Evolutionary conservation across 139 green algal species (phyloP).

Genomic region (Pseudopediastrum boryanum): DNA sequence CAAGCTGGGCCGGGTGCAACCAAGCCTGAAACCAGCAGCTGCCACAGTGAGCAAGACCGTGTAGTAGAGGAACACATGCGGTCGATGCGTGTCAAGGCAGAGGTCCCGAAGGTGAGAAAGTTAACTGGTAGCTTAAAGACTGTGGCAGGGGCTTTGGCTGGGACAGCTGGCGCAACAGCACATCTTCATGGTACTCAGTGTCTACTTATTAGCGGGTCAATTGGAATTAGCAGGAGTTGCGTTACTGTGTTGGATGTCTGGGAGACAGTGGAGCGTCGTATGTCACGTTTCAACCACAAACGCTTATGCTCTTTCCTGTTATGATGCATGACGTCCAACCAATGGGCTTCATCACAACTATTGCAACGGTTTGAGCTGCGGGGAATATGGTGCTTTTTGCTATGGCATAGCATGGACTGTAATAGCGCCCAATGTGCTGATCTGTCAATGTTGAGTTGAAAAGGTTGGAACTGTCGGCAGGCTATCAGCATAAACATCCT

Average conservation of each 20-base stretch:
- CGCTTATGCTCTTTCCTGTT: no score
- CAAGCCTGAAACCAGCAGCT: conserved; percentile 23
- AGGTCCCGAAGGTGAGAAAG: neutral
- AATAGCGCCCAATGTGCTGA: neutral
- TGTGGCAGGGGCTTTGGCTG: no score
- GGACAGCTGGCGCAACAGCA: no score
- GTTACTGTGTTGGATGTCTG: no score
- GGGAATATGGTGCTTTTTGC: neutral
- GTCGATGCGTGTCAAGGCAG: no score
- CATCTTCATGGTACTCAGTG: no score
- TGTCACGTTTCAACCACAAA: no score
- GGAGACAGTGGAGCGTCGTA: no score
- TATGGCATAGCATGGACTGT: neutral
- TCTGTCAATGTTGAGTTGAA: neutral
- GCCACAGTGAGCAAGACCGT: conserved; percentile 16
- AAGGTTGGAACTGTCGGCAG: neutral
- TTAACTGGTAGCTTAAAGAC: neutral
- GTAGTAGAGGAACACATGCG: conserved; percentile 11
- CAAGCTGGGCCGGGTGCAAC: neutral
- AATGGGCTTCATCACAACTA: neutral
- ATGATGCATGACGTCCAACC: no score
- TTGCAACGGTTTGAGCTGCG: neutral
- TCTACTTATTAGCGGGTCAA: no score
- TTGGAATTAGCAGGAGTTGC: no score
- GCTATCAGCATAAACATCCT: neutral